Base-by-base conservation (phyloP, 352 stramenopile species). In the Phytophthora sp. region DNA sequence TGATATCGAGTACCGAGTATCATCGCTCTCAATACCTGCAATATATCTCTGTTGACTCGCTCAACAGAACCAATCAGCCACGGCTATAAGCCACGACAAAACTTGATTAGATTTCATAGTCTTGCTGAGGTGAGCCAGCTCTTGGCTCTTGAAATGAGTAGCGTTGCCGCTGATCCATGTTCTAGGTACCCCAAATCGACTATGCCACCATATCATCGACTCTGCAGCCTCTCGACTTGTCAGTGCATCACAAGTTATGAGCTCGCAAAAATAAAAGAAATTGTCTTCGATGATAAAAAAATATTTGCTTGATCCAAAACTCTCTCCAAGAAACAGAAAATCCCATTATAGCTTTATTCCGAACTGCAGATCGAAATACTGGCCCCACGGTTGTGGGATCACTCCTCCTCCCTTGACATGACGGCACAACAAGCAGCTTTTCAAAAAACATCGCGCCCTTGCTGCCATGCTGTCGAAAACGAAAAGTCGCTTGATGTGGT, bases 281-380 rank as follows among this genome's bases (percentile, higher is more conserved):
- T 61, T 61, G 39, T 63, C 44, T 18, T 63, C 56, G 8, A 63
- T 42, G 39, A 61, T 56, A n/a, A 57, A 11, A 2, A 65, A 16
- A 12, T 63, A 50, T 7, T 63, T 56, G 42, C 20, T 55, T 13
- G 29, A 24, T 9, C 45, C 45, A 35, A 57, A 58, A 29, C 1
- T 30, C 35, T 55, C 44, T 12, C 55, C 42, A n/a, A 63, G 7
- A 27, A 31, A 63, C 6, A 63, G 33, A 30, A 55, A 49, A n/a
- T 63, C 44, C 20, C 30, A 39, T 53, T 7, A 63, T 35, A 31
- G 33, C 41, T 55, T 16, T 33, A 39, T 55, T 55, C 2, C 42
- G 30, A 0, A 13, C 21, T 20, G 29, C 20, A 13, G 41, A 53
- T 12, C 30, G 13, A 23, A 35, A 49, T n/a, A 50, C 26, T 13